Conservation (phyloP, 768 basidiomycete species). For the Leccinellum luteum region DNA sequence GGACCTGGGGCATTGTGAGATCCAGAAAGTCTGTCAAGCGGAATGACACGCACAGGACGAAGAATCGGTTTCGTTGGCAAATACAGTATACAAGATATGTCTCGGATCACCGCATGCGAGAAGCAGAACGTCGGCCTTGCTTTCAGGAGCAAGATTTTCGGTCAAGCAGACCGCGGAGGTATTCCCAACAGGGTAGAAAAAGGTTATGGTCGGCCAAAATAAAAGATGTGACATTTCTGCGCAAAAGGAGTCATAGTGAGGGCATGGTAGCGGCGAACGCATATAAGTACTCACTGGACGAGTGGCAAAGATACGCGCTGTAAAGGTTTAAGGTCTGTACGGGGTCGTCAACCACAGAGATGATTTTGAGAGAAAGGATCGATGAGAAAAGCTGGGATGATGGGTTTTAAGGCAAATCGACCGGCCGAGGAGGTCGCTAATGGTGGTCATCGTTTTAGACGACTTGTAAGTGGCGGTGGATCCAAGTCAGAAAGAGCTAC, state of each 20-base stretch:
- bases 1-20: conserved; percentile 7
- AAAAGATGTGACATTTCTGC: conserved; percentile 17
- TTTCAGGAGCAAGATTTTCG: conserved; percentile 44
- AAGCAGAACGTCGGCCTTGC: conserved; percentile 38
- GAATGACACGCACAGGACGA: conserved; percentile 4
- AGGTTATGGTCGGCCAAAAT: conserved; percentile 25
- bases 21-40: neutral
- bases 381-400: neutral
- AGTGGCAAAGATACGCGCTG: neutral
- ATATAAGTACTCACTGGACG: conserved; percentile 4
- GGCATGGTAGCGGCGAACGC: neutral
- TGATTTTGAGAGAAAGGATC: neutral
- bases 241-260: neutral
- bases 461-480: neutral
- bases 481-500: conserved; percentile 2
- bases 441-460: neutral
- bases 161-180: conserved; percentile 52
- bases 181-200: conserved; percentile 60
- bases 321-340: neutral
- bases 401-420: neutral
- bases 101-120: conserved; percentile 58
- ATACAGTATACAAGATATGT: conserved; percentile 49
- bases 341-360: neutral
- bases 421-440: neutral
- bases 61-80: conserved; percentile 10